Base-by-base conservation (phyloP, 2,329 filamentous ascomycete genomes). In the Aspergillus fischeri region DNA sequence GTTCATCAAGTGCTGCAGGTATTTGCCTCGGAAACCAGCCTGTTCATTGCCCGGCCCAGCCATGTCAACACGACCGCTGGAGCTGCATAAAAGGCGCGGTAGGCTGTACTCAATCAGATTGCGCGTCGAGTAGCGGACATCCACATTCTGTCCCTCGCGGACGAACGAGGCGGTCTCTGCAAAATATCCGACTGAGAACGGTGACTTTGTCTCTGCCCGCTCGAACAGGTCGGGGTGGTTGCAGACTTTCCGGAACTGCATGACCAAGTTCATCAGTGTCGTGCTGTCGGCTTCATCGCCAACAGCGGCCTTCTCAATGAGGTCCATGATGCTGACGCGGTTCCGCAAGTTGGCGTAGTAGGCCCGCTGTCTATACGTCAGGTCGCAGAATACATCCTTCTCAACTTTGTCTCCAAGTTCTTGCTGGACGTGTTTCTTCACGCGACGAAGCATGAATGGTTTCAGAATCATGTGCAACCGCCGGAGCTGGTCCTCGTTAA, bases 181-280 rank as follows among this genome's bases (percentile, higher is more conserved):
- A 75, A 93, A 99, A 71, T 88, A 85, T n/a, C 87, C 86, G 66
- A 89, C 86, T 0, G 91, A 89, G 67, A 93, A 88, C 0, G 94
- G 91, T 8, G 92, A 96, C 25, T 85, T 88, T 8, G 91, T 96
- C 60, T 97, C 93, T 9, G 93, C 92, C 49, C 94, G 88, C 75
- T 99, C 92, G 66, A 99, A 99, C 35, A 99, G 77, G 76, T 99
- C 94, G 0, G 94, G 94, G 72, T 99, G 94, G 70, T 99, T 99
- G 79, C 94, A 99, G 56, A 99, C 94, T 78, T 99, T 99, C 67
- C 94, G 86, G 84, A 99, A 99, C 77, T 99, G 94, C 94, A 99
- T 99, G 62, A 99, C 94, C 63, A 99, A 81, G 75, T 99, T 99
- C 94, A 99, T 97, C 68, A 99, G 78, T 1, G 93, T 97, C 44